Base-by-base conservation (phyloP, 257 asterid genomes). In the Nicotiana knightiana region DNA sequence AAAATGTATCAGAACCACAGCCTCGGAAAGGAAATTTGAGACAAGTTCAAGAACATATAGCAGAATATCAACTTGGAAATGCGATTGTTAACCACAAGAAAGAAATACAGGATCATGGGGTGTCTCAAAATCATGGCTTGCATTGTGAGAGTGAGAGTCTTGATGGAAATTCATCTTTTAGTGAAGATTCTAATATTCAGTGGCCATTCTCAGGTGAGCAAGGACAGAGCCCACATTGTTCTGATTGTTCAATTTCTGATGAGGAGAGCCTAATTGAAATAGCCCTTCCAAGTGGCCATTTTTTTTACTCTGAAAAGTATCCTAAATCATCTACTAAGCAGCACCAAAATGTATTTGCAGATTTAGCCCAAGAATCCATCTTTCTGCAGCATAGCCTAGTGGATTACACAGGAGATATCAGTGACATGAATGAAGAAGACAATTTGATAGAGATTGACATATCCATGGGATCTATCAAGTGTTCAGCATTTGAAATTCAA, bases 211-310 rank as follows among this genome's bases (percentile, higher is more conserved):
- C 32, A 30, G 32, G 32, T 30, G 32, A 30, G 2, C 1, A 80
- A 12, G 85, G 84, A 28, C 86, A 67, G 55, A 87, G 86, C 88
- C 80, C 71, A 64, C 93, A 90, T 46, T 85, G 82, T 76, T 90
- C 57, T 4, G 94, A 93, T 9, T 92, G 67, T 39, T 90, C 92
- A 21, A 92, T 91, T n/a, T 90, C 93, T 0, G 97, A 93, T 24
- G 97, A 93, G 43, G 97, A 93, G 86, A 88, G 97, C 84, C 84
- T 93, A 82, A 88, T 91, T 39, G 97, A 93, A 84, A 88, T 93
- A 77, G 92, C 90, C 15, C 86, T 92, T 43, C 97, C 97, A 32
- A 89, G 87, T 64, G 93, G 93, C 57, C 91, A 88, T 15, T 93
- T 87, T 81, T 84, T 90, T 58, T 59, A 81, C 30, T 78, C 83